phyloP scores from a whole-genome alignment of 768 basidiomycete genomes.

The Asterophora lycoperdoides region DNA sequence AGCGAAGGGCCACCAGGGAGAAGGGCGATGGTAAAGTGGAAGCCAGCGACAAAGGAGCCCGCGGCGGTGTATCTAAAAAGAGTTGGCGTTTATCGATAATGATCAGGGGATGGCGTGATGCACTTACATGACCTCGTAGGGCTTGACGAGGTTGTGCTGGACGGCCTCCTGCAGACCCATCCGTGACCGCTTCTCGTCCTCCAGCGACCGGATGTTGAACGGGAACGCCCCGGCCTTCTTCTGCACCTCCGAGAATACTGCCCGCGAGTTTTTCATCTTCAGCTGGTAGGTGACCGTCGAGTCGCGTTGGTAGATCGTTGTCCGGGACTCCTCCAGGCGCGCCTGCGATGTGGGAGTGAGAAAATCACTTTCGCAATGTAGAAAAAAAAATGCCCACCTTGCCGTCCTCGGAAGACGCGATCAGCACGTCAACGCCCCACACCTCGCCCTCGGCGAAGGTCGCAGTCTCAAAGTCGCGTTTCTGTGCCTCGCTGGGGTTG shows the following conservation, averaged over 20 bases:
- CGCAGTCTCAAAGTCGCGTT: constrained; percentile 77
- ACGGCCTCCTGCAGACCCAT: constrained; percentile 96
- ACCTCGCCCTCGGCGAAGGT: constrained; percentile 93
- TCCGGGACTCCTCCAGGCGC: constrained; percentile 82
- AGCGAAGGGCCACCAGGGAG: constrained; percentile 84
- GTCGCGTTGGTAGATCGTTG: constrained; percentile 91
- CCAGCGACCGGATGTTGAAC: constrained; percentile 90
- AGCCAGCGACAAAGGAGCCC: constrained; percentile 85
- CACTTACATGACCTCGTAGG: constrained; percentile 89
- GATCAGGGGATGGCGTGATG: constrained; percentile 4
- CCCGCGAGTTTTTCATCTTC: constrained; percentile 96
- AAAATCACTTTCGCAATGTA: too few species aligned
- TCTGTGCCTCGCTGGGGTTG: constrained; percentile 83
- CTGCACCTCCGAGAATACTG: constrained; percentile 96
- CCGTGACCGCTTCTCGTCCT: constrained; percentile 93
- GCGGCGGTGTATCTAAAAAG: constrained; percentile 66
- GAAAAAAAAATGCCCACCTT: constrained; percentile 51
- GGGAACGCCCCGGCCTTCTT: constrained; percentile 98
- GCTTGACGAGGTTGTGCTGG: constrained; percentile 88
- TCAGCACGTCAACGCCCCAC: constrained; percentile 88
- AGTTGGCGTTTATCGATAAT: not conserved
- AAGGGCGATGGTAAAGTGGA: constrained; percentile 96
- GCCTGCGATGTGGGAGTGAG: constrained; percentile 46
- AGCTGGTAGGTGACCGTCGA: constrained; percentile 86
- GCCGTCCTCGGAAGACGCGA: constrained; percentile 86